Base-by-base conservation (phyloP, 1,284 basidiomycete species). In the Nidula niveotomentosa region DNA sequence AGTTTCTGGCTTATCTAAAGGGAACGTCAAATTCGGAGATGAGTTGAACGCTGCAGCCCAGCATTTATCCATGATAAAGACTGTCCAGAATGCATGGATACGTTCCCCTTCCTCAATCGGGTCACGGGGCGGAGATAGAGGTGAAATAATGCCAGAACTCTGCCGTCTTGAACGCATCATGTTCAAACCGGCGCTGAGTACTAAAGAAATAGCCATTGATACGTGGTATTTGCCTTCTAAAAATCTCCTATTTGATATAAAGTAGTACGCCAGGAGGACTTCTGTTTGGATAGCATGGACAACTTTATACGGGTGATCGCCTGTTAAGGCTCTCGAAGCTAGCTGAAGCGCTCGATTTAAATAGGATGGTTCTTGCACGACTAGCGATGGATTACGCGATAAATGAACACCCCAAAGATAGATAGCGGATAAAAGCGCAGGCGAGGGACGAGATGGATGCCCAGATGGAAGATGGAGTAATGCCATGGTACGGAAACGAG, bases 261-360 rank as follows among this genome's bases (percentile, higher is more conserved):
- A 77, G 59, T 82, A 85, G 45, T 74, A 69, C 0, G 79, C 72
- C n/a, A 85, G 70, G 8, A 85, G 72, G 12, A 82, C 68, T 58
- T 83, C 79, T 0, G 83, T 75, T 60, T 84, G 81, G 34, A 83
- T 73, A 0, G 72, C 70, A 44, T 83, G 75, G 30, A 81, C 53
- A 5, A 78, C 65, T 33, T 66, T 65, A 1, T 66, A 55, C 0
- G 69, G 68, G 52, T 71, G 73, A 52, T 56, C 62, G 53, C 60
- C 60, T 47, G 64, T 62, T 30, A 70, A 62, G 53, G 64, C 65
- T 2, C 62, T 66, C 0, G 67, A 49, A 43, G 72, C 65, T 33
- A 73, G 67, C 12, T 74, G 64, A 0, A 76, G 66, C 1, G 75
- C 69, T 8, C 68, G 69, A n/a, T 66, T 58, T 3, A 78, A 61